A percentile compares a stretch with the other conserved stretches of the same genome.
Evolutionary conservation across 2,329 filamentous ascomycete species (phyloP).

Genomic region (Lecanicillium sp.): DNA sequence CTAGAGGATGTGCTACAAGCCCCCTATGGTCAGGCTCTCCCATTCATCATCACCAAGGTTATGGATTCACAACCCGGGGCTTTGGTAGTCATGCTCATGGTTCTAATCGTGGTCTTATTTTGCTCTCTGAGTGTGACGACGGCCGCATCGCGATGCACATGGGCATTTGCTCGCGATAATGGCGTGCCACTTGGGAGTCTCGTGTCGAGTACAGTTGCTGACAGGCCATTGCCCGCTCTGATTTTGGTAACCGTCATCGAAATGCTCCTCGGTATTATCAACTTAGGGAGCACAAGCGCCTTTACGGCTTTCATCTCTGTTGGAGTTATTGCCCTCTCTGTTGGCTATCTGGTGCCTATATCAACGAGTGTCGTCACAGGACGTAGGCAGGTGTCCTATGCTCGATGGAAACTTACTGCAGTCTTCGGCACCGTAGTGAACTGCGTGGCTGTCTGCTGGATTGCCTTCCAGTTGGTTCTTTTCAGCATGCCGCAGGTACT

Average conservation of each 20-base stretch:
- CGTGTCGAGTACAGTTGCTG: constrained; percentile 44
- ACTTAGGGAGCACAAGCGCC: constrained; percentile 32
- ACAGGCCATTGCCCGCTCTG: constrained; percentile 48
- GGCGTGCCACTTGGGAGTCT: constrained; percentile 42
- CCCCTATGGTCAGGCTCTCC: constrained; percentile 45
- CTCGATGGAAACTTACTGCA: constrained; percentile 37
- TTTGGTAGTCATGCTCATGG: constrained; percentile 41
- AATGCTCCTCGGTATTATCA: constrained; percentile 47
- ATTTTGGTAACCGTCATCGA: constrained; percentile 46
- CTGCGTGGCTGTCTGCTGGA: constrained; percentile 39
- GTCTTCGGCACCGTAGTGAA: constrained; percentile 36
- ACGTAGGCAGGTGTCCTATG: constrained; percentile 36
- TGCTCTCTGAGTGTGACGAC: constrained; percentile 54
- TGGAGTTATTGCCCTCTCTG: constrained; percentile 47
- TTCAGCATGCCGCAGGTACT: constrained; percentile 45
- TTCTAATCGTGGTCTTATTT: constrained; percentile 50
- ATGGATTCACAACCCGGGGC: constrained; percentile 43
- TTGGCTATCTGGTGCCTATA: constrained; percentile 50
- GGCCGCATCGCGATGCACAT: constrained; percentile 50
- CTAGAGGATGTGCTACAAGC: constrained; percentile 36
- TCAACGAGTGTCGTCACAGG: constrained; percentile 37
- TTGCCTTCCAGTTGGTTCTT: constrained; percentile 42
- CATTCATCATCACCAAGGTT: constrained; percentile 43
- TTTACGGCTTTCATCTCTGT: constrained; percentile 27
- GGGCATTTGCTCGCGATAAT: constrained; percentile 52